A percentile compares a stretch with the other conserved stretches of the same genome.
Conservation (phyloP, 2,329 filamentous ascomycete species). For the Beauveria sp. region DNA sequence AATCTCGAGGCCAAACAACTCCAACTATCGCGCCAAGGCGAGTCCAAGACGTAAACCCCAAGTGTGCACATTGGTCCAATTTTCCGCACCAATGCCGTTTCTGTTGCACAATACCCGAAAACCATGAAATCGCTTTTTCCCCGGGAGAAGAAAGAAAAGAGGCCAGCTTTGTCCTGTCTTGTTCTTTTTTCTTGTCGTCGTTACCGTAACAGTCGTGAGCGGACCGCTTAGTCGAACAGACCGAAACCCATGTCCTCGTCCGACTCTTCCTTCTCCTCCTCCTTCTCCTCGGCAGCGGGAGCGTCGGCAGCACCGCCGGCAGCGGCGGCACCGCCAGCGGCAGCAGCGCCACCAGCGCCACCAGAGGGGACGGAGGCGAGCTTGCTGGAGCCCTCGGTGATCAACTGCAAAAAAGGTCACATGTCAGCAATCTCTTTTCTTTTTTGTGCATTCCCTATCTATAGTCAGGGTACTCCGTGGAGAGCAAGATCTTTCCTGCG, state of each 20-base stretch:
- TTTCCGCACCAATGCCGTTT: neutral
- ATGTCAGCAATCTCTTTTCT: slow-evolving; percentile 15
- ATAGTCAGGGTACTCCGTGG: neutral
- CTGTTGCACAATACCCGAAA: slow-evolving; percentile 20
- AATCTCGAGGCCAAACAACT: neutral
- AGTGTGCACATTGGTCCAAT: slow-evolving; percentile 1
- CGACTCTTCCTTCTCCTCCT: slow-evolving; percentile 58
- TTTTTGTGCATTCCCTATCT: neutral
- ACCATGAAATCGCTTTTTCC: slow-evolving; percentile 24
- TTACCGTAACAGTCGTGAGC: slow-evolving; percentile 20
- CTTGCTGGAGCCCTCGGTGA: slow-evolving; percentile 82
- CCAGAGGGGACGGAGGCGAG: slow-evolving; percentile 96
- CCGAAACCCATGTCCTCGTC: slow-evolving; percentile 72
- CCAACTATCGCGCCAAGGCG: slow-evolving; percentile 6
- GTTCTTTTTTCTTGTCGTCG: slow-evolving; percentile 21
- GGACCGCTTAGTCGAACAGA: slow-evolving; percentile 61
- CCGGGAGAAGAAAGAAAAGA: slow-evolving; percentile 19
- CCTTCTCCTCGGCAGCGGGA: slow-evolving; percentile 43
- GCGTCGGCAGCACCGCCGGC: slow-evolving; percentile 55
- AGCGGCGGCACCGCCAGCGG: slow-evolving; percentile 59
- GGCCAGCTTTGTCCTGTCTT: neutral
- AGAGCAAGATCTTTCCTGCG: neutral
- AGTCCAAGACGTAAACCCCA: slow-evolving; percentile 5
- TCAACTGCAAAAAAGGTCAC: slow-evolving; percentile 54
- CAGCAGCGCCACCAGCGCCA: slow-evolving; percentile 66